Base-by-base conservation (phyloP, 768 basidiomycete genomes). In the Podaxis sp. region DNA sequence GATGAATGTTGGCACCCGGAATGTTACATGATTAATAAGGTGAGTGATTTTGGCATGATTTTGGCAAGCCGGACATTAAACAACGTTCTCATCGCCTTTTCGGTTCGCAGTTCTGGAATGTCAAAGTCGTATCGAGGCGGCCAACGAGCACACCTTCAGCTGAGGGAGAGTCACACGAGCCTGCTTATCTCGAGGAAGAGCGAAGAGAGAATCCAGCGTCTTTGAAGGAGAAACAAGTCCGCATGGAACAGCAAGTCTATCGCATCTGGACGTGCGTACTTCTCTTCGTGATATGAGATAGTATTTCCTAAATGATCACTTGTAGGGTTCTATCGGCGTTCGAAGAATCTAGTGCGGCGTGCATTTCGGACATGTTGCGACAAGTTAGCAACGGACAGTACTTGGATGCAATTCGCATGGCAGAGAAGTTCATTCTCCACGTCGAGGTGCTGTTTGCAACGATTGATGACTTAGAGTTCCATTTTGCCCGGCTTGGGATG, bases 1-100 rank as follows among this genome's bases (percentile, higher is more conserved):
- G 96, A 99, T 76, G 97, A 99, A 78, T 98, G 96, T 71, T 99
- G 97, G 96, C 97, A 99, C 82, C 97, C 97, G 59, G 97, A 99
- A 75, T 99, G 97, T 74, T 98, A 98, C 75, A 98, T 98, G 96
- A 98, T 99, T 67, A 96, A 98, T 77, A 98, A 98, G 83, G 96
- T 96, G 65, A 61, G 84, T 65, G 6, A 46, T 29, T 49, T 65
- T 17, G 27, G 27, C 27, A 29, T 29, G 27, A 29, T 29, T 29
- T 27, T 29, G 17, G 56, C 61, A 53, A 7, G 22, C 27, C 37
- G n/a, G 9, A 22, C 15, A 22, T n/a, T 33, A 47, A 43, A 24
- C 40, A 37, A 38, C 33, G 46, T 40, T 47, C 19, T 25, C 40
- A 59, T 55, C 47, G 43, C 43, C 43, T 40, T 63, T 19, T 27